phyloP scores from a whole-genome alignment of 2,329 filamentous ascomycete genomes.

The Penicillium sp. region DNA sequence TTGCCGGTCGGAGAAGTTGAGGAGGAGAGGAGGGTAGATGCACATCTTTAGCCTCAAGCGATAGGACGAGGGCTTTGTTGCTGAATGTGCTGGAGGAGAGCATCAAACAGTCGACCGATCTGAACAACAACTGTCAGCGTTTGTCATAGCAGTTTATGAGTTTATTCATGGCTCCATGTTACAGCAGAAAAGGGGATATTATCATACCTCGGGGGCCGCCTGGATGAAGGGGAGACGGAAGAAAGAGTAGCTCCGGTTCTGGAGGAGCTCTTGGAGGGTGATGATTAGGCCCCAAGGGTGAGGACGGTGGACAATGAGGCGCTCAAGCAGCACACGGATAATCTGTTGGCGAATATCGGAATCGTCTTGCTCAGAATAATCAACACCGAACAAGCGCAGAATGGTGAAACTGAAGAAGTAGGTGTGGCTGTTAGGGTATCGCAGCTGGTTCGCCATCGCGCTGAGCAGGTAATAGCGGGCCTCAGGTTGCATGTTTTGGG shows the following conservation, averaged over 20 bases:
- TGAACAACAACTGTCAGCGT: slow-evolving; percentile 16
- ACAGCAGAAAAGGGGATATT: not conserved
- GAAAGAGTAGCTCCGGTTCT: slow-evolving; percentile 87
- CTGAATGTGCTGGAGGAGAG: slow-evolving; percentile 46
- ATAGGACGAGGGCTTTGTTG: slow-evolving; percentile 48
- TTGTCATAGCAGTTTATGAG: not conserved
- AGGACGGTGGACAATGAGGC: slow-evolving; percentile 81
- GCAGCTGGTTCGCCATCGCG: slow-evolving; percentile 86
- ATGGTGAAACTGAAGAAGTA: slow-evolving; percentile 88
- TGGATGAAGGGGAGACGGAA: slow-evolving; percentile 93
- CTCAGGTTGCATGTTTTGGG: slow-evolving; percentile 71
- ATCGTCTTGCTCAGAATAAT: slow-evolving; percentile 68
- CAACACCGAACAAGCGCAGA: slow-evolving; percentile 78
- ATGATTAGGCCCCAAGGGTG: slow-evolving; percentile 95
- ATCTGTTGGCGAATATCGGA: slow-evolving; percentile 85
- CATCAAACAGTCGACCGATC: slow-evolving; percentile 47
- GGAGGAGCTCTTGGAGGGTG: slow-evolving; percentile 82
- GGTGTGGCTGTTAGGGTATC: slow-evolving; percentile 84
- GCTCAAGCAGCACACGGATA: slow-evolving; percentile 81
- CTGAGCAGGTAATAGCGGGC: slow-evolving; percentile 79
- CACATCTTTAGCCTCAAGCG: slow-evolving; percentile 28
- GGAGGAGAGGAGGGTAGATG: slow-evolving; percentile 9
- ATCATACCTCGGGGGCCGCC: slow-evolving; percentile 74
- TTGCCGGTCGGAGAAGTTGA: slow-evolving; percentile 10
- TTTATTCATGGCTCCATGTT: not conserved